These are phyloP conservation scores for Coelastrella sp. DNA, from an alignment of 139 green algal species.

Conservation along the genomic window DNA sequence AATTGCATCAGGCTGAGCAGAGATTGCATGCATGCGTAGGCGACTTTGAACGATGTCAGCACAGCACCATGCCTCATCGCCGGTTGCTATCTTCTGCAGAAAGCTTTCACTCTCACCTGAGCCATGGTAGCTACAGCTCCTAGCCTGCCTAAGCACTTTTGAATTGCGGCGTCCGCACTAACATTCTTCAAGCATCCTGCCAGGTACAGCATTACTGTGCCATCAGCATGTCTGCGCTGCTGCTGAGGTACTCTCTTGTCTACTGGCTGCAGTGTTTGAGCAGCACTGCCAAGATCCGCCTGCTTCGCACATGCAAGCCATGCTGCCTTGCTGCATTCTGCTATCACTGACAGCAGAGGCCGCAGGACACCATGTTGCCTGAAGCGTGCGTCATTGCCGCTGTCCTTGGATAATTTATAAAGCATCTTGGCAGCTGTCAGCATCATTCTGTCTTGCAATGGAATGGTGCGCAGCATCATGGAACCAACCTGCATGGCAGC, in stretches of 20 bases:
- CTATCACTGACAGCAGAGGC: not conserved
- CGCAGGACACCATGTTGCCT: not conserved
- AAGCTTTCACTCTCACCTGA: slow-evolving; percentile 15
- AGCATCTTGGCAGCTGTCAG: slow-evolving; percentile 13
- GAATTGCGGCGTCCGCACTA: slow-evolving; percentile 27
- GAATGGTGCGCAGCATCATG: slow-evolving; percentile 10
- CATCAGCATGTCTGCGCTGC: not conserved
- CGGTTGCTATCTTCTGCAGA: no score
- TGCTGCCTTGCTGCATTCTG: not conserved
- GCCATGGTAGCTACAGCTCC: not conserved
- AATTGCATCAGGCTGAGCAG: no score
- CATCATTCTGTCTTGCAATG: not conserved
- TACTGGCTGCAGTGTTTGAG: not conserved
- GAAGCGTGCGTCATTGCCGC: slow-evolving; percentile 29
- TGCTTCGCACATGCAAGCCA: not conserved
- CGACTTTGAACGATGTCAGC: no score
- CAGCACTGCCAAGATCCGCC: not conserved
- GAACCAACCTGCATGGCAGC: slow-evolving; percentile 6
- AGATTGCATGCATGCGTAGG: no score
- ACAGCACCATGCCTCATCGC: no score
- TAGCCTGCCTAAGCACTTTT: slow-evolving; percentile 10
- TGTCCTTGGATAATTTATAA: slow-evolving; percentile 30
- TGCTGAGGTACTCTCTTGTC: not conserved
- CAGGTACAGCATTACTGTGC: not conserved
- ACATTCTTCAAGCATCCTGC: slow-evolving; percentile 27